These are phyloP conservation scores for Colletotrichum shisoi DNA, from an alignment of 2,329 filamentous ascomycete genomes.

Conservation along the genomic window DNA sequence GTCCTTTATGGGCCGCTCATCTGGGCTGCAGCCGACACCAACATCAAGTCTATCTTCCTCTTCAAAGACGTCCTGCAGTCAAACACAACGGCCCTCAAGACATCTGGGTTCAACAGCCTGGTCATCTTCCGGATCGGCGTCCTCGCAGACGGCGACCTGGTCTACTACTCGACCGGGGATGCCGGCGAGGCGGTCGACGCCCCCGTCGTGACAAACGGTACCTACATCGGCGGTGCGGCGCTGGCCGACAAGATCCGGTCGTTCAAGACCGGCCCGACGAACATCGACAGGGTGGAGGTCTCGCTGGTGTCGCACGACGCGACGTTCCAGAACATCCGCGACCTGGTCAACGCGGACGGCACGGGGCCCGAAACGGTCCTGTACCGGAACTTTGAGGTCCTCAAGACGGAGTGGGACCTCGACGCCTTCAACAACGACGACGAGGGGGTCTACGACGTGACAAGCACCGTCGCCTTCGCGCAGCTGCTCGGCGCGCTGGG, in stretches of 20 bases:
- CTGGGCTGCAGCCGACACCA: neutral
- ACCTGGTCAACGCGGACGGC: slow-evolving; percentile 50
- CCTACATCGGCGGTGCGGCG: slow-evolving; percentile 59
- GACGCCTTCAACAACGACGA: slow-evolving; percentile 59
- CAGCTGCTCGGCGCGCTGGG: slow-evolving; percentile 53
- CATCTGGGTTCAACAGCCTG: slow-evolving; percentile 54
- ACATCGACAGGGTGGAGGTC: slow-evolving; percentile 52
- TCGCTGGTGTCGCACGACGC: slow-evolving; percentile 52
- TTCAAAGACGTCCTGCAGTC: slow-evolving; percentile 58
- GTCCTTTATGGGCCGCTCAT: neutral
- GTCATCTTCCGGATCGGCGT: slow-evolving; percentile 57
- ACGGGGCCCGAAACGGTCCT: slow-evolving; percentile 48
- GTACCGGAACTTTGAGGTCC: slow-evolving; percentile 52
- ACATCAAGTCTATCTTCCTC: slow-evolving; percentile 46
- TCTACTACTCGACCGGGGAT: slow-evolving; percentile 55
- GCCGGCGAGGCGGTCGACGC: slow-evolving; percentile 50
- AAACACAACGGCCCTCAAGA: slow-evolving; percentile 52
- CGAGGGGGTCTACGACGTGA: slow-evolving; percentile 54
- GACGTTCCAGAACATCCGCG: slow-evolving; percentile 46
- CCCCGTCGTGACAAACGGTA: slow-evolving; percentile 45
- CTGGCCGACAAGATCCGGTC: slow-evolving; percentile 55
- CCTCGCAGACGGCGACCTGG: slow-evolving; percentile 53
- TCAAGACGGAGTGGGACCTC: slow-evolving; percentile 53
- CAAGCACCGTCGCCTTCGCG: slow-evolving; percentile 54
- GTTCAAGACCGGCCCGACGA: slow-evolving; percentile 49